Percentiles rank a stretch among this genome's conserved stretches.
These are phyloP conservation scores for Litchi chinensis DNA, from an alignment of 345 rosid species.

Conservation along the genomic window DNA sequence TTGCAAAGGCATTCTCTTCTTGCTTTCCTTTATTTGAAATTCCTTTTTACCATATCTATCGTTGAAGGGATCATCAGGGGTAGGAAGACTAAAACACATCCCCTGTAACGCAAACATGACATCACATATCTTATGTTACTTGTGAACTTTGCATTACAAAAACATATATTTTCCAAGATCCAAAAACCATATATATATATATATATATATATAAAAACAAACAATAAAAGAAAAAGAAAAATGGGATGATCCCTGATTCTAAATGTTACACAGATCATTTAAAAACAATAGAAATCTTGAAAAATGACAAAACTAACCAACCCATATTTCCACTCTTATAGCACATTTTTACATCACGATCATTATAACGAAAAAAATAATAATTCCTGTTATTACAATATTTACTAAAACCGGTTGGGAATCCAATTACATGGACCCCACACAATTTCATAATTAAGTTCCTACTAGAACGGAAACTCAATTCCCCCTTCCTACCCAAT, in stretches of 20 bases:
- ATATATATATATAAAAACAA: no score
- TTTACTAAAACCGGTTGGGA: no score
- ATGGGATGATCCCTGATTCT: background rate
- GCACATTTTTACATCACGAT: no score
- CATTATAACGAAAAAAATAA: background rate
- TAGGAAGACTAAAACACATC: constrained; percentile 94
- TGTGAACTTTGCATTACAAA: background rate
- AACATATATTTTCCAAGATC: background rate
- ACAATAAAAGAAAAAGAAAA: background rate
- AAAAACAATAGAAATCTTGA: background rate
- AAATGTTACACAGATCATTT: background rate
- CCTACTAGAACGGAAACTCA: no score
- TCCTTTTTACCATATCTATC: constrained; percentile 54
- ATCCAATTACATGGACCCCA: no score
- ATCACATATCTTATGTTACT: constrained; percentile 9
- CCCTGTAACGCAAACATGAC: constrained; percentile 47
- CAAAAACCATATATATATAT: no score
- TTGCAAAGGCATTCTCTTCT: constrained; percentile 25
- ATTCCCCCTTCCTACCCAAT: no score
- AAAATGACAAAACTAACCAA: background rate
- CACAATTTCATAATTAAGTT: no score
- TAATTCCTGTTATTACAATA: background rate
- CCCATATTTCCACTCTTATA: background rate
- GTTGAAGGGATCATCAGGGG: constrained; percentile 75
- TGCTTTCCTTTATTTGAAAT: constrained; percentile 25